Percentiles rank a stretch among this genome's conserved stretches.
Conservation (phyloP, 2,329 filamentous ascomycete species). For the Aspergillus ruber region DNA sequence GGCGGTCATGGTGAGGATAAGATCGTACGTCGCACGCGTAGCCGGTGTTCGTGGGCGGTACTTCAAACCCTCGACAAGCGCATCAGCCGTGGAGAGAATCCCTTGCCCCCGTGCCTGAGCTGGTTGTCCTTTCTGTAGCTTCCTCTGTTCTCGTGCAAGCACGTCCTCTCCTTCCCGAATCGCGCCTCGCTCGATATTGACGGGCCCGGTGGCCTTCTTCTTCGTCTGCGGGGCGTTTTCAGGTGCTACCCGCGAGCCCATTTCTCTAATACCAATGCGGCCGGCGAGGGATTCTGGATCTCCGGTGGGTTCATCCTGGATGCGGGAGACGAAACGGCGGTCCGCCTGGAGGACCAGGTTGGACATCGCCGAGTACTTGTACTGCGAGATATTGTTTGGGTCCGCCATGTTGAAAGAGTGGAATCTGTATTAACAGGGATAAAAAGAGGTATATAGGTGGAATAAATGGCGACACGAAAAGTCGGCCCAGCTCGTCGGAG, state of each 20-base stretch:
- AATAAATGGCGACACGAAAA: conserved; percentile 12
- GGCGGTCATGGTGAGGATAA: conserved; percentile 87
- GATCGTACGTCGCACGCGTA: conserved; percentile 86
- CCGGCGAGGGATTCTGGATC: conserved; percentile 96
- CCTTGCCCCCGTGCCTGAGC: conserved; percentile 65
- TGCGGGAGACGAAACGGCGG: conserved; percentile 85
- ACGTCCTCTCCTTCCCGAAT: conserved; percentile 78
- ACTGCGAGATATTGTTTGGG: conserved; percentile 70
- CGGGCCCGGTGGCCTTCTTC: conserved; percentile 59
- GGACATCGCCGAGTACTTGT: conserved; percentile 99
- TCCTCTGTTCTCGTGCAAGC: conserved; percentile 74
- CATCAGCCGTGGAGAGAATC: conserved; percentile 75
- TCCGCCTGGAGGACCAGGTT: conserved; percentile 99
- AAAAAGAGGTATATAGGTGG: conserved; percentile 7
- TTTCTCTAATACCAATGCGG: conserved; percentile 85
- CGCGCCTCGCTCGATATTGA: conserved; percentile 66
- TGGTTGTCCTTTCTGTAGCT: conserved; percentile 70
- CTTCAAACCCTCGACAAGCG: conserved; percentile 81
- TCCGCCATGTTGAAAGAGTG: conserved; percentile 57
- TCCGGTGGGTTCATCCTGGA: conserved; percentile 89
- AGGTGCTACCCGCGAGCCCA: conserved; percentile 78
- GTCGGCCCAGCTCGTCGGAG: conserved; percentile 25
- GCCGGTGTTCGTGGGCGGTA: conserved; percentile 88
- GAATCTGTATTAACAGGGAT: conserved; percentile 6
- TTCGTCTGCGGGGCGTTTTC: conserved; percentile 76